Evolutionary conservation across 2,329 filamentous ascomycete genomes (phyloP).

Genomic region (Alternaria arbusti): DNA sequence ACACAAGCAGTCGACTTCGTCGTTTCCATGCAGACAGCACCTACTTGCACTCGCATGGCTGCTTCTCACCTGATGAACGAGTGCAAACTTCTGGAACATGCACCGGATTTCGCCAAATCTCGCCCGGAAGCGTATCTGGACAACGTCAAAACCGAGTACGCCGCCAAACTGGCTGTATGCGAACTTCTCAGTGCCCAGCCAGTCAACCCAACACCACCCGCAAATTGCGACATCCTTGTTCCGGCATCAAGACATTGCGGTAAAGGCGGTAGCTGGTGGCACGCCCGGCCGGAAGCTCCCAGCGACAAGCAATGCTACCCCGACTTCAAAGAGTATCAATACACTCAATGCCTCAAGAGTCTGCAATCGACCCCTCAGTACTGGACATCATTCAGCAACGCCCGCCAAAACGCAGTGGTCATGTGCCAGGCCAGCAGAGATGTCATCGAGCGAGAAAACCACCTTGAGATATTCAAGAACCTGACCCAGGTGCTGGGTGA

Average conservation of each 20-base stretch:
- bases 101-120: constrained; percentile 32
- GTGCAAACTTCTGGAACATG: constrained; percentile 57
- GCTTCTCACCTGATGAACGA: constrained; percentile 59
- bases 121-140: constrained; percentile 42
- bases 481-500: constrained; percentile 34
- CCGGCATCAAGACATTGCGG: constrained; percentile 45
- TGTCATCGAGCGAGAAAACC: constrained; percentile 62
- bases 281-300: constrained; percentile 9
- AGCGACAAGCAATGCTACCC: constrained; percentile 44
- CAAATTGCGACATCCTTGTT: constrained; percentile 58
- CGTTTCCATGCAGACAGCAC: constrained; percentile 29
- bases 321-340: constrained; percentile 38
- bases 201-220: constrained; percentile 55
- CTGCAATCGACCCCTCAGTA: constrained; percentile 62
- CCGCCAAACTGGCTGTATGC: constrained; percentile 67
- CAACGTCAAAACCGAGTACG: constrained; percentile 62
- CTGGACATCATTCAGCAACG: constrained; percentile 71
- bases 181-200: constrained; percentile 61
- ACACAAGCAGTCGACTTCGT: constrained; percentile 34
- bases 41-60: constrained; percentile 60
- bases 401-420: constrained; percentile 64
- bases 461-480: constrained; percentile 43
- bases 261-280: constrained; percentile 34
- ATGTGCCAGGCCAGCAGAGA: constrained; percentile 68
- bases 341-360: constrained; percentile 60